Conservation (phyloP, 345 rosid species). For the Melaleuca alternifolia region DNA sequence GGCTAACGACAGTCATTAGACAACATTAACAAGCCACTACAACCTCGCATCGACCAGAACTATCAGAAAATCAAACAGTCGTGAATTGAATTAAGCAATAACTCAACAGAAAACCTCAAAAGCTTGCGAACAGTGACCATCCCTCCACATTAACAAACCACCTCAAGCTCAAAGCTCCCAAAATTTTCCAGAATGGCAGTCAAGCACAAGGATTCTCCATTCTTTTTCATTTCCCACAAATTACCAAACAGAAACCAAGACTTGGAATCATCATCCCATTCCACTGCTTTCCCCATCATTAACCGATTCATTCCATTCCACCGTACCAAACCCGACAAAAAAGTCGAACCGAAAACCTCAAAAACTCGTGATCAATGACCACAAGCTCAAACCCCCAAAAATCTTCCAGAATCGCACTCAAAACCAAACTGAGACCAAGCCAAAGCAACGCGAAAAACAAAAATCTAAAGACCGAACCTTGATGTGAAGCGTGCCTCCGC, state of each 20-base stretch:
- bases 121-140: background rate
- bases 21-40: background rate
- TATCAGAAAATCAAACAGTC: background rate
- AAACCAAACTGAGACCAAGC: background rate
- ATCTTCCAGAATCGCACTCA: background rate
- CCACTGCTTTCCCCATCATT: background rate
- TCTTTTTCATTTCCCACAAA: background rate
- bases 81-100: background rate
- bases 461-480: conserved; percentile 26
- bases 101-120: background rate
- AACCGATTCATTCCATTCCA: background rate
- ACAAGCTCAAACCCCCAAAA: background rate
- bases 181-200: background rate
- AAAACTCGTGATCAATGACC: background rate
- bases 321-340: background rate
- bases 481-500: conserved; percentile 92
- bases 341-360: background rate
- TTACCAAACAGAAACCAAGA: background rate
- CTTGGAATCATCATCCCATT: background rate
- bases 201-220: background rate
- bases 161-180: background rate
- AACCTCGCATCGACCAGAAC: background rate
- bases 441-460: background rate
- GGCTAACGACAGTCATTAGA: background rate
- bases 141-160: background rate